A percentile compares a stretch with the other conserved stretches of the same genome.
These are phyloP conservation scores for Apiotrichum domesticum DNA, from an alignment of 1,284 basidiomycete genomes.

Conservation along the genomic window DNA sequence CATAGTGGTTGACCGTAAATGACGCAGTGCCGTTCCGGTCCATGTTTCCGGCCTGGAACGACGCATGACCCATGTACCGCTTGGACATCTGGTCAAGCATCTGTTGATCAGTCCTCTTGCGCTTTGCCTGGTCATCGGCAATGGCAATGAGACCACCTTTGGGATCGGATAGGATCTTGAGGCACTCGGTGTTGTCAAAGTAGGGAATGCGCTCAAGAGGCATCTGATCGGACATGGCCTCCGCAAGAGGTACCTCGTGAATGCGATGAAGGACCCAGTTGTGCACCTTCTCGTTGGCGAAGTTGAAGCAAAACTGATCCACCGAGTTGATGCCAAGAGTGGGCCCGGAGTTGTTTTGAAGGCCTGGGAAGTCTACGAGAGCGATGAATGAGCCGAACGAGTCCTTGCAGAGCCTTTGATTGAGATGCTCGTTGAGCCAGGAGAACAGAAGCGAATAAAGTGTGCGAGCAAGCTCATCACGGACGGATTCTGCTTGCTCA, in stretches of 20 bases:
- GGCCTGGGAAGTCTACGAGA: constrained; percentile 92
- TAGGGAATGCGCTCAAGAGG: constrained; percentile 57
- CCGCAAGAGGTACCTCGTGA: constrained; percentile 63
- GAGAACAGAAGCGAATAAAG: constrained; percentile 92
- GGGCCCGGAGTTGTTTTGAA: constrained; percentile 67
- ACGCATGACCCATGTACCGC: constrained; percentile 86
- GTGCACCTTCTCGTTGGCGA: constrained; percentile 85
- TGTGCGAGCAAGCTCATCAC: constrained; percentile 87
- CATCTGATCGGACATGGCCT: constrained; percentile 83
- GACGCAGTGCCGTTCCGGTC: constrained; percentile 75
- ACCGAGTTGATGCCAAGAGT: constrained; percentile 74
- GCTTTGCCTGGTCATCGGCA: constrained; percentile 90
- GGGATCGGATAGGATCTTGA: constrained; percentile 76
- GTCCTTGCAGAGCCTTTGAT: constrained; percentile 84
- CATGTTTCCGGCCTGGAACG: constrained; percentile 71
- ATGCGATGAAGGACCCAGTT: constrained; percentile 73
- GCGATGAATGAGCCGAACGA: constrained; percentile 88
- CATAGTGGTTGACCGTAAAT: constrained; percentile 89
- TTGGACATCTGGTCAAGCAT: constrained; percentile 94
- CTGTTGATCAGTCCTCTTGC: constrained; percentile 85
- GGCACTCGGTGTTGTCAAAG: constrained; percentile 86
- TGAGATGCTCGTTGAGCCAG: constrained; percentile 95
- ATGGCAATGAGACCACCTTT: constrained; percentile 92
- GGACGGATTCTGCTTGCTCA: constrained; percentile 83
- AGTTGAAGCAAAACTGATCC: constrained; percentile 95